Conservation (phyloP, 1,284 basidiomycete genomes). For the Sanghuangporus sanghuang region DNA sequence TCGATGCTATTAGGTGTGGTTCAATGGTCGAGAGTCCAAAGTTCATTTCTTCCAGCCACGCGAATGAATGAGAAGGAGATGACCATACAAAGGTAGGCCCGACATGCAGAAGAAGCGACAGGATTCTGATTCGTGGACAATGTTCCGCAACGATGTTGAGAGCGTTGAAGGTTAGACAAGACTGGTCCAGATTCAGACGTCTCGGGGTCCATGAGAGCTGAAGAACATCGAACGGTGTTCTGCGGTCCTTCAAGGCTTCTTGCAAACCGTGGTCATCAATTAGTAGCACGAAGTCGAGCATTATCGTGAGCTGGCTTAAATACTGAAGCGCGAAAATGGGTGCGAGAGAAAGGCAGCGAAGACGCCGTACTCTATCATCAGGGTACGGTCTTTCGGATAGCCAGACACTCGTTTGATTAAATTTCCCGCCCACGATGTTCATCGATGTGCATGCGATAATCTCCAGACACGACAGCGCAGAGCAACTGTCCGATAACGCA, state of each 20-base stretch:
- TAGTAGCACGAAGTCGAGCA: neutral
- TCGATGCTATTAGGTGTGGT: neutral
- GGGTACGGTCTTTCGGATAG: neutral
- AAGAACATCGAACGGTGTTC: neutral
- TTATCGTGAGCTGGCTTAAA: neutral
- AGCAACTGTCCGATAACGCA: neutral
- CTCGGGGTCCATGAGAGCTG: neutral
- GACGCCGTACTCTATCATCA: neutral
- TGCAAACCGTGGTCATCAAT: neutral
- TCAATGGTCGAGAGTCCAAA: neutral
- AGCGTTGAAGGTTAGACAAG: neutral
- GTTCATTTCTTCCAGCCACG: neutral
- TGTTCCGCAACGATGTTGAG: neutral
- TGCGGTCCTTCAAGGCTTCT: neutral
- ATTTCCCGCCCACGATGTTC: neutral
- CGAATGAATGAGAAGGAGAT: neutral
- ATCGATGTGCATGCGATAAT: neutral
- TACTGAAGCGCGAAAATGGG: neutral
- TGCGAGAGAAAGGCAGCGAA: neutral
- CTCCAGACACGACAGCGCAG: neutral
- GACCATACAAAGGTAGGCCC: neutral
- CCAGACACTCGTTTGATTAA: neutral
- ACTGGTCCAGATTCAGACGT: neutral
- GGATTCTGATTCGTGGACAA: neutral
- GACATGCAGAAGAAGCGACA: neutral